Percentiles rank a stretch among this genome's conserved stretches.
phyloP scores from a whole-genome alignment of 192 early-diverging fungal species.

The Coemansia sp. region DNA sequence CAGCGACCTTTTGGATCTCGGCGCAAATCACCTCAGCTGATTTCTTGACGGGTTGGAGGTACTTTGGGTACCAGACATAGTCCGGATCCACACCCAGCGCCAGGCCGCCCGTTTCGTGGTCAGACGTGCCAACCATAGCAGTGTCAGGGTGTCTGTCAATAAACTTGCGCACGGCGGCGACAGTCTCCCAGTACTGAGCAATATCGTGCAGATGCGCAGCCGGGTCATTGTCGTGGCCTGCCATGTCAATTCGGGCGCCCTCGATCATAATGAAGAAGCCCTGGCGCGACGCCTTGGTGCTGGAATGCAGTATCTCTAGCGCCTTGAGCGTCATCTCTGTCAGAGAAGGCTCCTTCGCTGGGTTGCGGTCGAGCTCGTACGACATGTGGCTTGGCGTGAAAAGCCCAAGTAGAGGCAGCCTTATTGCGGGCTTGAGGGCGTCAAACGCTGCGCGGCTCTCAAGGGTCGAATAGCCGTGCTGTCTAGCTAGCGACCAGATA shows the following conservation, averaged over 20 bases:
- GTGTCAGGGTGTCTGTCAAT: constrained; percentile 51
- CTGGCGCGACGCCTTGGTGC: constrained; percentile 9
- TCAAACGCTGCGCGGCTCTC: constrained; percentile 10
- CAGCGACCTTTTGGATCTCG: not conserved
- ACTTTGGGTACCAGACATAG: constrained; percentile 53
- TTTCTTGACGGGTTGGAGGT: constrained; percentile 17
- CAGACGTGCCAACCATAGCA: constrained; percentile 54
- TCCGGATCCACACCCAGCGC: constrained; percentile 47
- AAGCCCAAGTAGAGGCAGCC: constrained; percentile 47
- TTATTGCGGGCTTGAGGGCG: constrained; percentile 3
- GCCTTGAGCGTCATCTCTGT: constrained; percentile 54
- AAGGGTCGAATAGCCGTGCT: constrained; percentile 5
- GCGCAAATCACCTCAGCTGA: constrained; percentile 34
- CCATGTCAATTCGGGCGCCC: constrained; percentile 59
- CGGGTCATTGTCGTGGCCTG: constrained; percentile 59
- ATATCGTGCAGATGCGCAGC: constrained; percentile 60
- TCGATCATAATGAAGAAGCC: constrained; percentile 62
- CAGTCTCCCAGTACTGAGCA: constrained; percentile 53
- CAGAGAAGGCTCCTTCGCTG: constrained; percentile 48
- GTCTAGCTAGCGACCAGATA: constrained; percentile 19
- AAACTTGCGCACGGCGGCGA: constrained; percentile 45
- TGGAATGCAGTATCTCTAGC: constrained; percentile 23
- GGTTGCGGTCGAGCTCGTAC: constrained; percentile 52
- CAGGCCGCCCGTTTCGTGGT: constrained; percentile 65
- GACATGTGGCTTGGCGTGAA: constrained; percentile 52